phyloP scores from a whole-genome alignment of 345 rosid species.

The Salix brachista region DNA sequence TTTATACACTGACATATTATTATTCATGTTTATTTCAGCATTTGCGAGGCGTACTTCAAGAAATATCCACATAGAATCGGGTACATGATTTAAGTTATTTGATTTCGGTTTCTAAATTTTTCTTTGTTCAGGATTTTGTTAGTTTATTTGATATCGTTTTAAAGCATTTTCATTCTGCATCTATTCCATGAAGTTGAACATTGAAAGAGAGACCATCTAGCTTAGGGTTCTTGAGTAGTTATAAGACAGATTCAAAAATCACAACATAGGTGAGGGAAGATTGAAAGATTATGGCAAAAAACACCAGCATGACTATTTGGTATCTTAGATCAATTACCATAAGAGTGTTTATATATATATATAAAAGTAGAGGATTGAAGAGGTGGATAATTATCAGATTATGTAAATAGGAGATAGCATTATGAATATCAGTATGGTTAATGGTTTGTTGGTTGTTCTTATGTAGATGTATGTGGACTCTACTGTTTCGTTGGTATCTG shows the following conservation, averaged over 20 bases:
- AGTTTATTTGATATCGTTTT: not conserved
- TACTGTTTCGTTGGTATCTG: not conserved
- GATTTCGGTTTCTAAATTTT: not conserved
- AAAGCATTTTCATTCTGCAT: not conserved
- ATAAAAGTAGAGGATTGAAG: not conserved
- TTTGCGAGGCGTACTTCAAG: constrained; percentile 92
- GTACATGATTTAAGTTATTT: constrained; percentile 26
- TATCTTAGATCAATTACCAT: not conserved
- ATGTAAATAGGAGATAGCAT: not conserved
- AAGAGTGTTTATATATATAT: too few species aligned
- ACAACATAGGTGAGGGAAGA: not conserved
- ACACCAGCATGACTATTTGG: not conserved
- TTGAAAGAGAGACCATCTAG: not conserved
- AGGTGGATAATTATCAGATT: not conserved
- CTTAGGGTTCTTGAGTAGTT: not conserved
- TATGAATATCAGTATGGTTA: not conserved
- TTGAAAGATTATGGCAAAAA: not conserved
- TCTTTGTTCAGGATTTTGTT: not conserved
- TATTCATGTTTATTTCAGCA: constrained; percentile 43
- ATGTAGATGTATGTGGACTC: not conserved
- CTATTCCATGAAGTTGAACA: not conserved
- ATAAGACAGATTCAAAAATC: not conserved
- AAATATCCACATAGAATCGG: constrained; percentile 76
- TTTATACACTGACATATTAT: constrained; percentile 8
- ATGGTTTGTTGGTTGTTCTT: not conserved